These are phyloP conservation scores for Neofusicoccum laricinum DNA, from an alignment of 2,329 filamentous ascomycete species.

Conservation along the genomic window DNA sequence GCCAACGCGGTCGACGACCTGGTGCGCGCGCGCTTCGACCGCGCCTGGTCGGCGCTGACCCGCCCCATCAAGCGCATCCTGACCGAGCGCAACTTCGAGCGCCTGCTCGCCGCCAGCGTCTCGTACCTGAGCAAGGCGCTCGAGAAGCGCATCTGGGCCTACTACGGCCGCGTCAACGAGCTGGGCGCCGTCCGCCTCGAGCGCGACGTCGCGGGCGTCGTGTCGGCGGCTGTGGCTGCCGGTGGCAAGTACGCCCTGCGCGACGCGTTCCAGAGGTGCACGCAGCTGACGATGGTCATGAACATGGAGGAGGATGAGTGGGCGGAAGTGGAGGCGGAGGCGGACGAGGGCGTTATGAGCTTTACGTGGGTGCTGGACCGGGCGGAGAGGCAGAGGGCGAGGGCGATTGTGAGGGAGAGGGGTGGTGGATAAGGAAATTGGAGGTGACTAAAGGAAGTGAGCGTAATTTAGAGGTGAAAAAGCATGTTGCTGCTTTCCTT, in stretches of 20 bases:
- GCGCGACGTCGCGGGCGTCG: conserved; percentile 75
- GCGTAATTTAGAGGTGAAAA: background rate
- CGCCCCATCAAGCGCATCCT: conserved; percentile 81
- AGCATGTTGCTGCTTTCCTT: background rate
- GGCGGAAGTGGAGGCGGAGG: conserved; percentile 64
- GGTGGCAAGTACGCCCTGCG: conserved; percentile 73
- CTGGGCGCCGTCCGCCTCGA: conserved; percentile 81
- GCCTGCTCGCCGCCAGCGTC: conserved; percentile 71
- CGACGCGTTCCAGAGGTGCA: conserved; percentile 72
- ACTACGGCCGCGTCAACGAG: conserved; percentile 74
- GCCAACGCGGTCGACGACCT: conserved; percentile 52
- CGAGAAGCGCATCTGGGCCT: conserved; percentile 83
- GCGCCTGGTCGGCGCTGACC: conserved; percentile 82
- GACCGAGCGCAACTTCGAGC: conserved; percentile 71
- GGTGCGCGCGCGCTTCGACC: conserved; percentile 76
- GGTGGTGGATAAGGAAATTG: background rate
- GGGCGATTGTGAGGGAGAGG: conserved; percentile 59
- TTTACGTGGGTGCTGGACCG: conserved; percentile 69
- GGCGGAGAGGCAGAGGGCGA: conserved; percentile 71
- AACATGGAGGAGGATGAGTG: conserved; percentile 97
- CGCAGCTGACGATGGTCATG: conserved; percentile 79
- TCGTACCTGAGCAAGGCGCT: conserved; percentile 73
- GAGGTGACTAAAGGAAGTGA: background rate
- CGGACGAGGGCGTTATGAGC: conserved; percentile 48
- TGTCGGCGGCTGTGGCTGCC: conserved; percentile 59